Evolutionary conservation across 257 asterid genomes (phyloP).

Genomic region (Penstemon newberryi): DNA sequence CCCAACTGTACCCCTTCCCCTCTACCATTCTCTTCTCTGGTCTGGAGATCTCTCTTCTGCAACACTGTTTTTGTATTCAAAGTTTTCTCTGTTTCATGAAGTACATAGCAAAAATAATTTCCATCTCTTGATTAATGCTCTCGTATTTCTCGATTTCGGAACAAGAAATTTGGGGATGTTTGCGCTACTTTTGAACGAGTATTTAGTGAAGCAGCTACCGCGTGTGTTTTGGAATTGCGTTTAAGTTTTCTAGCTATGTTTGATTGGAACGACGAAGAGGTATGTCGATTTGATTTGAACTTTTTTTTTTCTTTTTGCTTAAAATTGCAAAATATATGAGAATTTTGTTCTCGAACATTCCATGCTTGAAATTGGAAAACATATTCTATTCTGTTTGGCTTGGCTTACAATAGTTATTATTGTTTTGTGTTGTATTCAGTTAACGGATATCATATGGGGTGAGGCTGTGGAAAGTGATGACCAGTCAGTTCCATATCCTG

Average conservation of each 20-base stretch:
- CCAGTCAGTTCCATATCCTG: constrained; percentile 84
- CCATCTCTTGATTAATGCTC: constrained; percentile 27
- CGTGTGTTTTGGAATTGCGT: constrained; percentile 28
- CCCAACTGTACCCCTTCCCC: constrained; percentile 17
- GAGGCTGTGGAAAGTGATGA: constrained; percentile 70
- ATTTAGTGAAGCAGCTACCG: constrained; percentile 31
- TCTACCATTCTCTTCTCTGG: constrained; percentile 16
- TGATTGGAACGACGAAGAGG: constrained; percentile 99
- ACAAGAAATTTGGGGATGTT: constrained; percentile 57
- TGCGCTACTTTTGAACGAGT: constrained; percentile 40
- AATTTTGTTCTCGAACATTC: background rate
- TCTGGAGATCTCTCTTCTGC: constrained; percentile 18
- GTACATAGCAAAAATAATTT: background rate
- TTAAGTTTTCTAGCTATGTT: constrained; percentile 61
- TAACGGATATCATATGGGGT: constrained; percentile 80
- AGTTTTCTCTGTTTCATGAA: constrained; percentile 17
- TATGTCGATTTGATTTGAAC: constrained; percentile 5
- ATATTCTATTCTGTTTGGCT: background rate
- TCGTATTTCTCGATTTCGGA: constrained; percentile 26
- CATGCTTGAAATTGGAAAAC: background rate
- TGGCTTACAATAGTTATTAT: constrained; percentile 24
- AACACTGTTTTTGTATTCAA: constrained; percentile 4
- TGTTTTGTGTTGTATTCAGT: constrained; percentile 46
- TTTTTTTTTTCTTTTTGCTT: background rate
- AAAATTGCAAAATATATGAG: background rate